Percentiles rank a stretch among this genome's conserved stretches.
phyloP scores from a whole-genome alignment of 2,329 filamentous ascomycete species.

The Alternaria ethzedia region DNA sequence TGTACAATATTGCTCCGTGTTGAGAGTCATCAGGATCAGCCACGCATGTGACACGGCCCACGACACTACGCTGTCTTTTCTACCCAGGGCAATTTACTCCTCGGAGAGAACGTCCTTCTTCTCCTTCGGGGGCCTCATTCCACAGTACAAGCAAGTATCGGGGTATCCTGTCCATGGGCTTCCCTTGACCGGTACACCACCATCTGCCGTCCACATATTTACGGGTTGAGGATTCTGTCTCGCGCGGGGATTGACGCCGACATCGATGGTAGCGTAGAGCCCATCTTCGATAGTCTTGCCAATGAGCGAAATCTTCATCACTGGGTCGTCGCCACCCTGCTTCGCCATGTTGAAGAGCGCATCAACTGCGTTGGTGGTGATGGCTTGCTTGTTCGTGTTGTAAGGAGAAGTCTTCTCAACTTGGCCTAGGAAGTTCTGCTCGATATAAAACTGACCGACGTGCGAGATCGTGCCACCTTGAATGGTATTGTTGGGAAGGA shows the following conservation, averaged over 20 bases:
- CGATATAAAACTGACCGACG: conserved; percentile 70
- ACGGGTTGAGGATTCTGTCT: conserved; percentile 36
- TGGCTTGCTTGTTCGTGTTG: conserved; percentile 49
- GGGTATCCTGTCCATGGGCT: conserved; percentile 40
- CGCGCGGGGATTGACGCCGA: conserved; percentile 40
- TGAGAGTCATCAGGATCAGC: neutral
- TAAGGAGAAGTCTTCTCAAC: conserved; percentile 59
- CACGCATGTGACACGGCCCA: neutral
- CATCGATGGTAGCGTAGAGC: conserved; percentile 40
- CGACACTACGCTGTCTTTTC: neutral
- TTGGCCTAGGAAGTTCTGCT: conserved; percentile 61
- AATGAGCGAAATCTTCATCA: conserved; percentile 64
- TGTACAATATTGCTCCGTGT: neutral
- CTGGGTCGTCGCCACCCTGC: conserved; percentile 60
- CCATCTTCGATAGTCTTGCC: conserved; percentile 50
- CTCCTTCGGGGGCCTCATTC: conserved; percentile 22
- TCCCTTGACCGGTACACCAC: conserved; percentile 32
- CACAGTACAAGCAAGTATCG: conserved; percentile 31
- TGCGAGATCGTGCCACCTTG: conserved; percentile 60
- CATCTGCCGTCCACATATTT: conserved; percentile 36
- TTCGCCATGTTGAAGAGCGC: conserved; percentile 55
- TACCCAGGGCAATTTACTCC: neutral
- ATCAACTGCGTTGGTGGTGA: conserved; percentile 62
- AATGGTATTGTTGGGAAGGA: conserved; percentile 60
- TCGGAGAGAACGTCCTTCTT: conserved; percentile 12